Evolutionary conservation across 2,329 filamentous ascomycete species (phyloP).

Genomic region (Lachnellula suecica): DNA sequence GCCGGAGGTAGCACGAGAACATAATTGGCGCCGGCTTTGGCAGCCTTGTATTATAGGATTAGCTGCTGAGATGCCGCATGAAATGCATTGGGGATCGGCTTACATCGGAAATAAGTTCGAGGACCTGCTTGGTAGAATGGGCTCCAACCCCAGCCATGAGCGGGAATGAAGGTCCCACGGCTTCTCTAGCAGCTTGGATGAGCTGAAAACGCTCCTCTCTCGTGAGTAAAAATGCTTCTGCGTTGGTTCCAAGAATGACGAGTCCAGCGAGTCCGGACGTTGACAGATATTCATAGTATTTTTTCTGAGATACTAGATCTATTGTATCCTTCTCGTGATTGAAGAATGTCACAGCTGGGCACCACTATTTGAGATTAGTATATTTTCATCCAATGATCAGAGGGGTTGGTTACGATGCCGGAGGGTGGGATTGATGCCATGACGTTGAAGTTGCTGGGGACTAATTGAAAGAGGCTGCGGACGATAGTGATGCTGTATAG

Average conservation of each 20-base stretch:
- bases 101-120: slow-evolving; percentile 46
- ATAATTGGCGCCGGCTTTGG: slow-evolving; percentile 47
- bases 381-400: no score
- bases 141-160: slow-evolving; percentile 51
- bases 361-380: no score
- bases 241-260: slow-evolving; percentile 49
- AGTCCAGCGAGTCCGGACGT: slow-evolving; percentile 44
- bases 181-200: slow-evolving; percentile 42
- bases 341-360: slow-evolving; percentile 50
- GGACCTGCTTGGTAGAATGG: slow-evolving; percentile 48
- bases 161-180: slow-evolving; percentile 45
- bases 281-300: slow-evolving; percentile 47
- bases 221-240: slow-evolving; percentile 48
- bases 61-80: no score
- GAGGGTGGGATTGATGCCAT: slow-evolving; percentile 12
- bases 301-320: slow-evolving; percentile 40
- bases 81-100: no score
- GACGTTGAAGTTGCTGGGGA: not conserved
- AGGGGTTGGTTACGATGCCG: no score
- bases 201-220: slow-evolving; percentile 45
- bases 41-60: no score
- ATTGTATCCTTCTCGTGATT: slow-evolving; percentile 43
- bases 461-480: no score
- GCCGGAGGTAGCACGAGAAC: slow-evolving; percentile 47
- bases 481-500: no score